Percentiles rank a stretch among this genome's conserved stretches.
These are phyloP conservation scores for Tilletia horrida DNA, from an alignment of 1,284 basidiomycete genomes.

Conservation along the genomic window DNA sequence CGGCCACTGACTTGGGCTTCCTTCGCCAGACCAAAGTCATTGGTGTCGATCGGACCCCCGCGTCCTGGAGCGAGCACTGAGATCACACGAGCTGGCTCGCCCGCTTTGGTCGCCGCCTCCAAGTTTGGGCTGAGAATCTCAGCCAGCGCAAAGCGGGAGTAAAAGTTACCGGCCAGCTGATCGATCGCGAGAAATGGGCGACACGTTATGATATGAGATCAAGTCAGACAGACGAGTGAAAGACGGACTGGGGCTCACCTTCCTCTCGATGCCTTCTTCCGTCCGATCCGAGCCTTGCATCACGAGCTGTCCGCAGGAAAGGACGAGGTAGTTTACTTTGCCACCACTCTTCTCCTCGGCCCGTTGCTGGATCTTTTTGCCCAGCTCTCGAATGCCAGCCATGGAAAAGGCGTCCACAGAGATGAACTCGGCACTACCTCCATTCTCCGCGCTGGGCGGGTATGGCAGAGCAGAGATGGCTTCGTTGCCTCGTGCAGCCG, in stretches of 20 bases:
- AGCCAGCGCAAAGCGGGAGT: constrained; percentile 5
- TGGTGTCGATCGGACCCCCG: constrained; percentile 14
- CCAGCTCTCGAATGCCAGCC: not conserved
- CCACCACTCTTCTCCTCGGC: constrained; percentile 4
- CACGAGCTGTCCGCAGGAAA: constrained; percentile 8
- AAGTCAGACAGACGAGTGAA: too few relatives aligned
- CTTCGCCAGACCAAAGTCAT: constrained; percentile 11
- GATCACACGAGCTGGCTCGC: constrained; percentile 3
- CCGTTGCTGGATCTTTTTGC: not conserved
- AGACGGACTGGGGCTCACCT: not conserved
- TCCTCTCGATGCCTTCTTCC: constrained; percentile 5
- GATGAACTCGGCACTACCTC: constrained; percentile 10
- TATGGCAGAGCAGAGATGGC: not conserved
- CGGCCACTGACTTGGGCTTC: not conserved
- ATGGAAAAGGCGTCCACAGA: not conserved
- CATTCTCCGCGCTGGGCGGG: not conserved
- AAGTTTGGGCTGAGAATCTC: constrained; percentile 5
- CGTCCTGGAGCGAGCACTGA: constrained; percentile 7
- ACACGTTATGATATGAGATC: too few relatives aligned
- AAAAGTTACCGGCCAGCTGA: constrained; percentile 7
- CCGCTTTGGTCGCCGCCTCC: not conserved
- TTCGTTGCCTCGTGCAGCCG: not conserved
- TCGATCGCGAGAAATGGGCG: too few relatives aligned
- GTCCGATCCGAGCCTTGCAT: constrained; percentile 12
- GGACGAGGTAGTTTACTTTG: constrained; percentile 4